Base-by-base conservation (phyloP, 352 stramenopile genomes). In the Phytophthora cajani region DNA sequence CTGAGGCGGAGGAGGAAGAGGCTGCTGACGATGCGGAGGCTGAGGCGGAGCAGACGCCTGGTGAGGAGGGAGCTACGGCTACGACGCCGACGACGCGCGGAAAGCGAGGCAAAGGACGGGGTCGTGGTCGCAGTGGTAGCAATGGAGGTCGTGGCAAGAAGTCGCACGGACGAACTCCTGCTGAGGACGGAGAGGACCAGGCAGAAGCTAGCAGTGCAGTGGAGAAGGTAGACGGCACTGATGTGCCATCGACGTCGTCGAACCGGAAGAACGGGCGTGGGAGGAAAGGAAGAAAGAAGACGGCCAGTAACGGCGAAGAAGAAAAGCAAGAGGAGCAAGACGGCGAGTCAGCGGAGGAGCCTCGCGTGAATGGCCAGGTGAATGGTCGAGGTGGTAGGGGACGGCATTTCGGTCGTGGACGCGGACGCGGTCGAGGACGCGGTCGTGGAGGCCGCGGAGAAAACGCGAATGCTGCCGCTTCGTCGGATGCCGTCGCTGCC, bases 91-190 rank as follows among this genome's bases (percentile, higher is more conserved):
- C 52, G n/a, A 74, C 27, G 4, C 72, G 63, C 27, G 73, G 73
- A 16, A 80, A 79, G 44, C 64, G 74, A 67, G 76, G 73, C 2
- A 81, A 80, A 64, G 81, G 81, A 47, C 65, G 78, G 55, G 72
- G 76, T 36, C 62, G 80, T 60, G 73, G 73, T 32, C 69, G 75
- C 54, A 78, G 57, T 23, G 49, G 61, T 25, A 76, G 67, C 58
- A 81, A 74, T 62, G 74, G 67, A 67, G 55, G 58, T 54, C 67
- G 64, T 17, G 64, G 59, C 21, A 72, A 47, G 47, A 76, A 78
- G 61, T 32, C 69, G 30, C 62, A 44, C 46, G 72, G 30, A 58
- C 36, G 40, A 70, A 66, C 30, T 25, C 30, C 42, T 55, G 52
- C 40, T n/a, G 65, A 72, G 44, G 62, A 71, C 36, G 65, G 53